These are phyloP conservation scores for Biscogniauxia sp. DNA, from an alignment of 2,329 filamentous ascomycete genomes.

Conservation along the genomic window DNA sequence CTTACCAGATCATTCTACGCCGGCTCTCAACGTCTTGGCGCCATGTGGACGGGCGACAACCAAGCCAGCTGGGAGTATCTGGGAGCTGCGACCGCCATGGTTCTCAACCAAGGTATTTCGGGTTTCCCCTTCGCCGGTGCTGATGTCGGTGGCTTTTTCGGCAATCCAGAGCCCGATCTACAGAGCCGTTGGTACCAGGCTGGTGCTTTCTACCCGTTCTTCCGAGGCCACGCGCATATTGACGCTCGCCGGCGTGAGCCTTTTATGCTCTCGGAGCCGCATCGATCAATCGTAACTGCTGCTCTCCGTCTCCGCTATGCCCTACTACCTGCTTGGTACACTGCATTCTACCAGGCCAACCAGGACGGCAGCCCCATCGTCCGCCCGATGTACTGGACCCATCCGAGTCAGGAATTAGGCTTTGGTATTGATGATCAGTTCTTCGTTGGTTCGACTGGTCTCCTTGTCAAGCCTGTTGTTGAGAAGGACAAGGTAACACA, in stretches of 20 bases:
- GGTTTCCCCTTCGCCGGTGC: constrained; percentile 94
- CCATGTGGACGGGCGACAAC: constrained; percentile 99
- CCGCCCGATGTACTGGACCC: constrained; percentile 88
- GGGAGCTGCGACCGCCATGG: constrained; percentile 87
- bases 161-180: constrained; percentile 90
- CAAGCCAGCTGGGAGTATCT: constrained; percentile 91
- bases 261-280: constrained; percentile 81
- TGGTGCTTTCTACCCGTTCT: constrained; percentile 96
- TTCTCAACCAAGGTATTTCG: constrained; percentile 86
- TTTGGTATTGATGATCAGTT: constrained; percentile 91
- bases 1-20: constrained; percentile 91
- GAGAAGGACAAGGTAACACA: constrained; percentile 69
- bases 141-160: constrained; percentile 97
- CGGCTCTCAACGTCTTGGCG: constrained; percentile 83
- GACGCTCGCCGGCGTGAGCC: constrained; percentile 93
- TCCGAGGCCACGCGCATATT: constrained; percentile 95
- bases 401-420: constrained; percentile 81
- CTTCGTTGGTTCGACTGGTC: constrained; percentile 82
- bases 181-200: constrained; percentile 95
- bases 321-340: constrained; percentile 92
- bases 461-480: constrained; percentile 90
- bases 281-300: constrained; percentile 81
- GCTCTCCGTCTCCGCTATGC: constrained; percentile 86
- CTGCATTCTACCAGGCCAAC: constrained; percentile 88
- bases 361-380: constrained; percentile 82